phyloP scores from a whole-genome alignment of 2,329 filamentous ascomycete genomes.

The Juglanconis juglandina region DNA sequence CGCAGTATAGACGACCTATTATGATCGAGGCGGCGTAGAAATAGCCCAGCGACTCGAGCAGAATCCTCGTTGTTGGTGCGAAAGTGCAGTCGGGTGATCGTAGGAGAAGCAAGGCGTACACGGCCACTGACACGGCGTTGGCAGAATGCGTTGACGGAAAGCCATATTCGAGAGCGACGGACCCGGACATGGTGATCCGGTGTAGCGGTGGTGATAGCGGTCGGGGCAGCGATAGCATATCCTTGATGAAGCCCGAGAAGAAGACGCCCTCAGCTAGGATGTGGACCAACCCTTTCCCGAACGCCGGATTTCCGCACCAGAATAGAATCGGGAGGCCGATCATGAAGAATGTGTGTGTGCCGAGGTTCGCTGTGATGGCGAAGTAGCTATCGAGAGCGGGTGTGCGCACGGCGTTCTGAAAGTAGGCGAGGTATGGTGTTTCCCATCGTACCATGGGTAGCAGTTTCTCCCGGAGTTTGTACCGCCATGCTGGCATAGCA shows the following conservation, averaged over 20 bases:
- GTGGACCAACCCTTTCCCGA: constrained; percentile 78
- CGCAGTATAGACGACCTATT: constrained; percentile 88
- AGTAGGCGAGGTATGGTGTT: constrained; percentile 85
- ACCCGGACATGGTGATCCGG: constrained; percentile 96
- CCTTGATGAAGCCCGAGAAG: constrained; percentile 90
- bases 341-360: constrained; percentile 99
- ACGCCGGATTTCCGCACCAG: constrained; percentile 85
- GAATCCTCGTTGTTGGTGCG: constrained; percentile 53
- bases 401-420: constrained; percentile 77
- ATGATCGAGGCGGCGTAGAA: constrained; percentile 88
- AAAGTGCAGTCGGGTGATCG: constrained; percentile 62
- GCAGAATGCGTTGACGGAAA: constrained; percentile 97
- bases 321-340: constrained; percentile 89
- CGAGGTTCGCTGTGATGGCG: constrained; percentile 90
- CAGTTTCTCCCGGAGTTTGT: constrained; percentile 73
- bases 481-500: constrained; percentile 84
- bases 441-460: constrained; percentile 91
- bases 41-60: constrained; percentile 69
- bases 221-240: constrained; percentile 86
- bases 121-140: constrained; percentile 90
- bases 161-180: constrained; percentile 90
- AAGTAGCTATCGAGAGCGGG: constrained; percentile 93
- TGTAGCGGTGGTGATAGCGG: constrained; percentile 89
- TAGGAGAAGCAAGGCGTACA: constrained; percentile 75
- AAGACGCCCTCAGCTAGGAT: constrained; percentile 77